phyloP scores from a whole-genome alignment of 179 eudicot species.

The Carnegiea gigantea region DNA sequence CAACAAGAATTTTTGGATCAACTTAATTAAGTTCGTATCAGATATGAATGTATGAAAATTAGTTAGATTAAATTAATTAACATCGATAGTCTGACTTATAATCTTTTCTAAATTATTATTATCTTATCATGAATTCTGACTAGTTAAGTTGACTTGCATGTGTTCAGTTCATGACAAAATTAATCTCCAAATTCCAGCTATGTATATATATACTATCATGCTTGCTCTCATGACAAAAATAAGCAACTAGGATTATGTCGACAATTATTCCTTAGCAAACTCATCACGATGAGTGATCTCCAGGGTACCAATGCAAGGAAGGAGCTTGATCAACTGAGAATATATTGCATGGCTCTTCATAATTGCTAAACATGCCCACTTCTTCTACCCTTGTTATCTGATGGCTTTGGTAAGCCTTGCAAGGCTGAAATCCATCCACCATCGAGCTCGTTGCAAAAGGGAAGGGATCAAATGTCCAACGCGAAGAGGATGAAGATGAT shows the following conservation, averaged over 20 bases:
- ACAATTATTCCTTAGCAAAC: not conserved
- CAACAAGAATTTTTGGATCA: no score
- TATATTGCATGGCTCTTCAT: slow-evolving; percentile 36
- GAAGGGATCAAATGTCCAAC: slow-evolving; percentile 21
- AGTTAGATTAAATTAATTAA: no score
- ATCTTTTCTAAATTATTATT: no score
- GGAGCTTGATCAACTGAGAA: slow-evolving; percentile 53
- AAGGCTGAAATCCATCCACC: slow-evolving; percentile 18
- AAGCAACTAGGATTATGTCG: not conserved
- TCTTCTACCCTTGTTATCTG: slow-evolving; percentile 25
- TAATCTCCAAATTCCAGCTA: not conserved
- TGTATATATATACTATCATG: not conserved
- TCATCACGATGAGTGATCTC: not conserved
- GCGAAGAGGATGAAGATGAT: slow-evolving; percentile 21
- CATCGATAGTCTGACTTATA: no score
- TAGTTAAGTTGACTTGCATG: no score
- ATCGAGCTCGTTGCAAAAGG: slow-evolving; percentile 14
- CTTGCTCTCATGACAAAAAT: not conserved
- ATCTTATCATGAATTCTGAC: no score
- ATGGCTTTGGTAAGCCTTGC: slow-evolving; percentile 30
- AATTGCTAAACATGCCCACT: slow-evolving; percentile 22
- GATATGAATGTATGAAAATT: no score
- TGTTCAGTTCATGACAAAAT: no score
- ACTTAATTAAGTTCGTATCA: no score
- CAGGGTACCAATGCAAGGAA: slow-evolving; percentile 31